These are phyloP conservation scores for Helichrysum umbraculigerum DNA, from an alignment of 129 eudicot species.

Conservation along the genomic window DNA sequence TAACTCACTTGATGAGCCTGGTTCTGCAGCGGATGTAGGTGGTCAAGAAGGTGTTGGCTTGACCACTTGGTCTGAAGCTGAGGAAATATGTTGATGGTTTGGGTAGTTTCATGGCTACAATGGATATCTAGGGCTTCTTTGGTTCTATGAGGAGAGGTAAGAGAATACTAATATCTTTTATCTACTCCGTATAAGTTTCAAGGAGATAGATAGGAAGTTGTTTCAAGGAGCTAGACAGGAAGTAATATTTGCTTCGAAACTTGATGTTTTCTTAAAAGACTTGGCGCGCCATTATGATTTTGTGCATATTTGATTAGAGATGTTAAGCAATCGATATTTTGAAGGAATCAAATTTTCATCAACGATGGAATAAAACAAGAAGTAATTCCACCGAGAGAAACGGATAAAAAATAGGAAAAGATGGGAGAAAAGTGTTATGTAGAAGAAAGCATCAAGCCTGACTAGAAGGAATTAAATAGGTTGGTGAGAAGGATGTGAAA, in stretches of 20 bases:
- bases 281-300: constrained; percentile 4
- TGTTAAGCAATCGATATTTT: neutral
- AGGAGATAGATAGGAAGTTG: neutral
- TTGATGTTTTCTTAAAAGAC: neutral
- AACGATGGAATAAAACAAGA: neutral
- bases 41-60: neutral
- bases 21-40: neutral
- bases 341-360: neutral
- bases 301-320: neutral
- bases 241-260: neutral
- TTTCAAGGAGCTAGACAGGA: neutral
- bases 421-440: neutral
- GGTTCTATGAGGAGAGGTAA: too few relatives aligned
- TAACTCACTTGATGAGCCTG: neutral
- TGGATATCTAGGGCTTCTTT: neutral
- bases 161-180: too few relatives aligned
- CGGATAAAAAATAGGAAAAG: neutral
- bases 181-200: neutral
- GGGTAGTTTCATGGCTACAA: neutral
- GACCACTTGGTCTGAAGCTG: neutral
- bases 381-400: neutral
- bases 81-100: neutral
- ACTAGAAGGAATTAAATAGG: too few relatives aligned
- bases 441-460: too few relatives aligned
- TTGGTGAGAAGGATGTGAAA: too few relatives aligned